Conservation (phyloP, 75 land plant species). For the Ceratopteris richardii region DNA sequence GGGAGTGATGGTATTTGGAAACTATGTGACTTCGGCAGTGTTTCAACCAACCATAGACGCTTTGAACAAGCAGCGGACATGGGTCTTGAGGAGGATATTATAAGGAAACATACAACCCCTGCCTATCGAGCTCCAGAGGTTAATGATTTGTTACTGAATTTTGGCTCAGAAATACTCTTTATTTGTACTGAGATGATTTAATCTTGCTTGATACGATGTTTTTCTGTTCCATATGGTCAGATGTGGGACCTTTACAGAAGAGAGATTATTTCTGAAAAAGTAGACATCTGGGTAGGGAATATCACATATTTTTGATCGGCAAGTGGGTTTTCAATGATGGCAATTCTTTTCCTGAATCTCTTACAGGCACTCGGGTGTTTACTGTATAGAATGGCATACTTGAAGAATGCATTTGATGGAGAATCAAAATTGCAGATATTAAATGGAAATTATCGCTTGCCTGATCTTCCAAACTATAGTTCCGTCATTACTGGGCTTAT, state of each 20-base stretch:
- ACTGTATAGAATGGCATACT: slow-evolving; percentile 71
- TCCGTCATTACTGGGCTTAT: slow-evolving; percentile 50
- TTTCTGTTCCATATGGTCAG: slow-evolving; percentile 19
- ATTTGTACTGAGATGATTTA: no score
- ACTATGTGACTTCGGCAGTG: slow-evolving; percentile 97
- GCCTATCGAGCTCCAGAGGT: slow-evolving; percentile 99
- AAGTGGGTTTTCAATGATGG: no score
- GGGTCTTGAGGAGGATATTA: slow-evolving; percentile 96
- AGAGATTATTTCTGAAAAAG: slow-evolving; percentile 90
- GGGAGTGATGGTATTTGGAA: slow-evolving; percentile 90
- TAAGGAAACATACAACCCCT: slow-evolving; percentile 98
- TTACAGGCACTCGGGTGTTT: slow-evolving; percentile 97
- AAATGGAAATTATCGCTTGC: slow-evolving; percentile 90
- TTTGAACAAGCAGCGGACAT: slow-evolving; percentile 93
- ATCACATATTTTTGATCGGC: no score
- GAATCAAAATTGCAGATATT: slow-evolving; percentile 94
- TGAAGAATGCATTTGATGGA: slow-evolving; percentile 96
- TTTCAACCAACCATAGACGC: slow-evolving; percentile 87
- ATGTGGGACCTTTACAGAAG: slow-evolving; percentile 96
- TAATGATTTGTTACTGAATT: not conserved
- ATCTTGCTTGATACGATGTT: no score
- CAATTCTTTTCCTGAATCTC: no score
- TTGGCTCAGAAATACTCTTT: no score
- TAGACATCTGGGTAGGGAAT: slow-evolving; percentile 90
- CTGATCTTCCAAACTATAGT: slow-evolving; percentile 78